Evolutionary conservation across 306 rosid species (phyloP), one percentile per base, ranked within the genome.

Genomic region (Mucuna pruriens): DNA sequence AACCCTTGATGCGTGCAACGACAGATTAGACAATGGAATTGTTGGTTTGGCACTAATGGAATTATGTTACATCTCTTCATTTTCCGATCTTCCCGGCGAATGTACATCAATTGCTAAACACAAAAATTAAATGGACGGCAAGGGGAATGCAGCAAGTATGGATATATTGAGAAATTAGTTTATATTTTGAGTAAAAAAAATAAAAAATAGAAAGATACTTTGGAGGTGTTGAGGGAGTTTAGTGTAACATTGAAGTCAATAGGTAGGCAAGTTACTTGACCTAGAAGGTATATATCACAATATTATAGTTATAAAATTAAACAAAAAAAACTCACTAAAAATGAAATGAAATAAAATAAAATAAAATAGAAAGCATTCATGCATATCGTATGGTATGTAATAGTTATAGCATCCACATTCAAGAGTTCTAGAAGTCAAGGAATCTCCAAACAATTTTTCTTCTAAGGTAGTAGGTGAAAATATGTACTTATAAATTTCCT

Each of bases 361-460:
- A n/a, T 39, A 42, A 77, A 76, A 20, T 80, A 76, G 17, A 74
- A 64, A 82, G 51, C 31, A 38, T 66, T 71, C 78, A 33, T 82
- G 65, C 66, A 75, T 19, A 76, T 72, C 57, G 26, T 76, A 7
- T 46, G 63, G 52, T 63, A 34, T 38, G n/a, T n/a, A n/a, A 38
- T 16, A 3, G 13, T 17, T 52, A 36, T 65, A 42, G 68, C 81
- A 66, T 67, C 78, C 33, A 74, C 71, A 68, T 77, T 88, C 89
- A 88, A 74, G 62, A 79, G 54, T 49, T 70, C 76, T 75, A 85
- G 61, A 82, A 77, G 86, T 80, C 90, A 85, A 74, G 82, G 87
- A 82, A 84, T 81, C 80, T 83, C 80, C 44, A 23, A 7, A 80
- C 58, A 83, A 51, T n/a, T 39, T 44, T 55, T 76, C 67, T 72